Conservation (phyloP, 2,329 filamentous ascomycete genomes). For the Fusarium fujikuroi region DNA sequence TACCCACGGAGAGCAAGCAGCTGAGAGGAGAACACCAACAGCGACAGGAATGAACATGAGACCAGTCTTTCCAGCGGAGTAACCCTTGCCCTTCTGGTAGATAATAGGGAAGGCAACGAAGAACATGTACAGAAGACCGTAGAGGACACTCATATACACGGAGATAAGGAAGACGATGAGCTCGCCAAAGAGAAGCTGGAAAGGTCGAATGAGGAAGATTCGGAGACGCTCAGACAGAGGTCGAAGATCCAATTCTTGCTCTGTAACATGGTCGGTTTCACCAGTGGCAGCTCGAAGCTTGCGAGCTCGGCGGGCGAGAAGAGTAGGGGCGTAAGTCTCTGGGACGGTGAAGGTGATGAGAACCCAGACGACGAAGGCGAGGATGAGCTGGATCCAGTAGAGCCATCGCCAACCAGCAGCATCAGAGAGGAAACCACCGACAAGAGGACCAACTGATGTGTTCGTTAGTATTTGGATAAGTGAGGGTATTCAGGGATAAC, state of each 20-base stretch:
- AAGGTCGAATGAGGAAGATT: slow-evolving; percentile 82
- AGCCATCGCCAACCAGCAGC: slow-evolving; percentile 82
- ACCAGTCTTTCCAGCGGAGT: slow-evolving; percentile 76
- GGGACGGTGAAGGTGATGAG: slow-evolving; percentile 89
- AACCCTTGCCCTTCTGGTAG: slow-evolving; percentile 84
- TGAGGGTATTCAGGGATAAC: slow-evolving; percentile 19
- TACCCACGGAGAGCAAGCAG: slow-evolving; percentile 74
- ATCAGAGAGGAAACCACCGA: slow-evolving; percentile 80
- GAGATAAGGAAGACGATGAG: slow-evolving; percentile 87
- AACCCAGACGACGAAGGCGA: slow-evolving; percentile 75
- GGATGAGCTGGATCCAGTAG: slow-evolving; percentile 87
- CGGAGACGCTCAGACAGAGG: slow-evolving; percentile 74
- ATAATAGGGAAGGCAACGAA: slow-evolving; percentile 77
- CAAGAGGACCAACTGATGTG: slow-evolving; percentile 70
- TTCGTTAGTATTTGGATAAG: slow-evolving; percentile 2
- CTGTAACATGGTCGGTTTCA: slow-evolving; percentile 76
- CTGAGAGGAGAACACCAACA: slow-evolving; percentile 76
- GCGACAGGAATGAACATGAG: slow-evolving; percentile 90
- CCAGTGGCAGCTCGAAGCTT: slow-evolving; percentile 77
- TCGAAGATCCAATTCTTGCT: slow-evolving; percentile 80
- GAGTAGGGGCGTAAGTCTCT: slow-evolving; percentile 86
- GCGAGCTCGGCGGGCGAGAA: slow-evolving; percentile 76
- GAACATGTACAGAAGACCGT: slow-evolving; percentile 81
- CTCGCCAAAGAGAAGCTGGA: slow-evolving; percentile 86
- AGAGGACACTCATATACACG: slow-evolving; percentile 86